These are phyloP conservation scores for Aschersonia sp. DNA, from an alignment of 2,329 filamentous ascomycete genomes.

Conservation along the genomic window DNA sequence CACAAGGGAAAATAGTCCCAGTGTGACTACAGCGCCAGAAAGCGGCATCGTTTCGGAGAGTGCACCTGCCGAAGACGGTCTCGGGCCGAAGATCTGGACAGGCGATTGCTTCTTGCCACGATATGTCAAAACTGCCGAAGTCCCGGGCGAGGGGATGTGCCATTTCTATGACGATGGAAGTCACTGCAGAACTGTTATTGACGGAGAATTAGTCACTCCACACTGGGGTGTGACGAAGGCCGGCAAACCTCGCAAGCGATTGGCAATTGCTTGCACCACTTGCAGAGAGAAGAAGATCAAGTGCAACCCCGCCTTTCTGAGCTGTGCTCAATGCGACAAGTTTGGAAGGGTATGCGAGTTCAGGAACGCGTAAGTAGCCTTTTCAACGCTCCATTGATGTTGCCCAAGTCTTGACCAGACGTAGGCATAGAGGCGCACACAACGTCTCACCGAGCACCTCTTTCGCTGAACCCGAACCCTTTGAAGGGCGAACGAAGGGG, in stretches of 20 bases:
- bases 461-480: constrained; percentile 30
- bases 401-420: constrained; percentile 3
- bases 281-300: constrained; percentile 98
- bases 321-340: constrained; percentile 85
- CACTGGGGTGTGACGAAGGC: constrained; percentile 92
- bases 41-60: constrained; percentile 23
- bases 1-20: constrained; percentile 9
- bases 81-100: constrained; percentile 57
- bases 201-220: constrained; percentile 76
- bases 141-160: constrained; percentile 67
- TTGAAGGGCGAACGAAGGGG: constrained; percentile 18
- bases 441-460: constrained; percentile 40
- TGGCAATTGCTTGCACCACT: constrained; percentile 85
- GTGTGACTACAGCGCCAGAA: constrained; percentile 14
- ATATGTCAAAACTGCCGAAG: constrained; percentile 48
- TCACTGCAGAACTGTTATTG: constrained; percentile 69
- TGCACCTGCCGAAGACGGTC: constrained; percentile 38
- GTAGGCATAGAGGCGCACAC: constrained; percentile 41
- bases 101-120: constrained; percentile 53
- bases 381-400: neutral
- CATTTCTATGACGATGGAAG: constrained; percentile 80
- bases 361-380: constrained; percentile 68
- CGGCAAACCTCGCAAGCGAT: constrained; percentile 78
- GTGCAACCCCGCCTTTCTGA: constrained; percentile 77
- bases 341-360: constrained; percentile 76